Evolutionary conservation across 2,329 filamentous ascomycete genomes (phyloP), one percentile per base, ranked within the genome.

Genomic region (Ascochyta koolunga): DNA sequence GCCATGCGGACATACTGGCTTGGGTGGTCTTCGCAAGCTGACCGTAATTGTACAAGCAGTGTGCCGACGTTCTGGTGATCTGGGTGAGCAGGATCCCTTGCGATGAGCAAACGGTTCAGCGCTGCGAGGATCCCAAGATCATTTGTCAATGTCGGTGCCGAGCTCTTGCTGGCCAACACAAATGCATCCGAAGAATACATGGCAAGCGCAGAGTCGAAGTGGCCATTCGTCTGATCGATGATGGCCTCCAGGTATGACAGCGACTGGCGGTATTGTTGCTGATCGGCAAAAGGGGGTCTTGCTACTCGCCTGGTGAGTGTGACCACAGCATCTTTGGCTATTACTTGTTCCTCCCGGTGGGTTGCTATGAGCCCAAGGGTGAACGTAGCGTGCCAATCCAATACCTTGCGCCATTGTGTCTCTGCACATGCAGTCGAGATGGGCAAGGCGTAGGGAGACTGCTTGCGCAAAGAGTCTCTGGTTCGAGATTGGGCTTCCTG

Each of bases 1-100:
- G 90, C 90, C 27, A 89, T 88, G 59, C 85, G 83, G 51, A 97
- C 86, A 65, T 93, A 89, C 64, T 84, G 82, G 73, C 90, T 93
- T 32, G 84, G 81, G 70, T 92, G 89, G 49, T 83, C 81, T 16
- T 79, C 76, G 73, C 90, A 95, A 44, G 89, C 80, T 0, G 85
- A 82, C 46, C 87, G 84, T 5, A 96, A 78, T 41, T 83, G 80
- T 32, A 87, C 82, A 22, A 96, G 79, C 7, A 93, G 75, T 8
- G 81, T 76, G 2, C 82, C 78, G 13, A 88, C 86, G 22, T 83
- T 79, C 13, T 59, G 58, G 32, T 80, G 76, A 43, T 89, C 83
- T 5, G 68, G 60, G 31, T 78, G 70, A 2, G 65, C 48, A 1
- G 72, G 66, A 15, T 71, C 57, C 19, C 77, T 76, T 16, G 82